Evolutionary conservation across 2,329 filamentous ascomycete species (phyloP), one percentile per base, ranked within the genome.

Genomic region (Colletotrichum lupini): DNA sequence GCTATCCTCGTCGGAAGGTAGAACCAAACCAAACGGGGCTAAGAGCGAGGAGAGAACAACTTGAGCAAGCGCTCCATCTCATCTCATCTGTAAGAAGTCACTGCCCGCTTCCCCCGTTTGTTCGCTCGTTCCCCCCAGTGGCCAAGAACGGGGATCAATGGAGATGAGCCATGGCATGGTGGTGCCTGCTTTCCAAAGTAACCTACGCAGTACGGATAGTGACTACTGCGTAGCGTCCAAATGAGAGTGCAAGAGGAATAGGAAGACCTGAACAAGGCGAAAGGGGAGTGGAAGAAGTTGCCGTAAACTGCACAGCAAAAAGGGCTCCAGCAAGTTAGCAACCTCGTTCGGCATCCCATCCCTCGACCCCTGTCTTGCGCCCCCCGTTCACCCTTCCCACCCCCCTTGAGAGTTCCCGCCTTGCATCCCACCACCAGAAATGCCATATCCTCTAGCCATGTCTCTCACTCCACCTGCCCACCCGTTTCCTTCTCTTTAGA

Each of bases 361-460:
- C 22, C 28, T 56, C n/a, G 28, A 14, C 22, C 49, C 62, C 62
- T 56, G 30, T 42, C 67, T 11, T 37, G 46, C 46, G 28, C 70
- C 46, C 42, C 42, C 42, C 42, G 24, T 56, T 56, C 26, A 56
- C 24, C 22, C 53, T 22, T 22, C 62, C 62, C 26, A 56, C 53
- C 22, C 53, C 53, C 62, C 62, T 65, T 65, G 62, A 65, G 62
- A 65, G 24, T 35, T 56, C 62, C 52, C 32, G 46, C 30, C 32
- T 52, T 32, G 49, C 62, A 65, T 65, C 16, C 66, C 66, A 63
- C 66, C 32, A 65, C n/a, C 67, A 70, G 67, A 65, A 70, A 65
- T 70, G 60, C 28, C 70, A 73, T 73, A 70, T 57, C 70, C 70
- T 73, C 32, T 46, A 70, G 62, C 73, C 61, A 73, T 69, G 61